Evolutionary conservation across 306 rosid species (phyloP).

Genomic region (Pyrus pyrifolia): DNA sequence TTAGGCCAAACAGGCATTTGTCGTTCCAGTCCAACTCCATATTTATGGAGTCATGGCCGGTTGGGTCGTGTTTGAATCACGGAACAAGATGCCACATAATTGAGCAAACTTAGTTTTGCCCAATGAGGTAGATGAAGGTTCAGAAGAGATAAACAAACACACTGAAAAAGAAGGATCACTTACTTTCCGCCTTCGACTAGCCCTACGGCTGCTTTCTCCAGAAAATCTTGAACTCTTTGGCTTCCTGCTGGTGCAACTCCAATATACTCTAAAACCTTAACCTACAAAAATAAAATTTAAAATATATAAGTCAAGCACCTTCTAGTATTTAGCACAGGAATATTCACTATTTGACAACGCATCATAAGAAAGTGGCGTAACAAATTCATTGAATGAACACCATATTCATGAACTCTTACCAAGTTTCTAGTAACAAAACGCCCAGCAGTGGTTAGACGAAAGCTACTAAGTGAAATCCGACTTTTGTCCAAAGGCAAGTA

Average conservation of each 20-base stretch:
- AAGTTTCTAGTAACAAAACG: conserved; percentile 74
- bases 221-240: conserved; percentile 81
- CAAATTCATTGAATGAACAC: neutral
- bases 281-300: conserved; percentile 32
- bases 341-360: neutral
- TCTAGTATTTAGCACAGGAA: neutral
- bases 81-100: neutral
- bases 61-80: neutral
- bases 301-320: neutral
- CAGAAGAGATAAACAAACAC: neutral
- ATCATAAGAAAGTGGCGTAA: neutral
- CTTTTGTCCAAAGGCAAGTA: conserved; percentile 87
- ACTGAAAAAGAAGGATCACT: conserved; percentile 29
- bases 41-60: neutral
- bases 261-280: conserved; percentile 58
- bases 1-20: neutral
- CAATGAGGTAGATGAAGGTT: neutral
- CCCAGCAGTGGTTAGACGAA: conserved; percentile 78
- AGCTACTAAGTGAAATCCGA: conserved; percentile 80
- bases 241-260: conserved; percentile 94
- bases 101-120: neutral
- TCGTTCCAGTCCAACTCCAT: neutral
- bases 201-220: conserved; percentile 89
- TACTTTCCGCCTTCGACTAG: conserved; percentile 97
- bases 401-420: conserved; percentile 34